Evolutionary conservation across 164 flowering plant genomes (phyloP), one percentile per base, ranked within the genome.

Genomic region (Aristolochia fimbriata): DNA sequence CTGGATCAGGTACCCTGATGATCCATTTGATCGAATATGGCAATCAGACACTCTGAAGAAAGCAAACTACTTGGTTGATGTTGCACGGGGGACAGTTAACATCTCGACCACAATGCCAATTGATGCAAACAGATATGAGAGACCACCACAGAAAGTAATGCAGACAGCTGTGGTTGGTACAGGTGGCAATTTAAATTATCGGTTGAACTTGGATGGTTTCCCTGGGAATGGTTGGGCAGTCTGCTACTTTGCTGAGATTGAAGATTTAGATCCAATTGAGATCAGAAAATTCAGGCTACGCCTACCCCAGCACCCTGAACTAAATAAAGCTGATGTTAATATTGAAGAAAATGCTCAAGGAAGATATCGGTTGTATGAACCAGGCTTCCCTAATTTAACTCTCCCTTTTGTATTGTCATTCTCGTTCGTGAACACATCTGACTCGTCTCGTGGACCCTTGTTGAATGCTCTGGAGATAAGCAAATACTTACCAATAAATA

Each of bases 161-260:
- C 99, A 94, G 74, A 90, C 99, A 37, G 99, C 99, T 66, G 97
- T 91, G n/a, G 91, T 94, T 50, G 97, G 99, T 47, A 82, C 76
- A 61, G 80, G 81, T 60, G 99, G 99, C 55, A 63, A 83, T 48
- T 59, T 94, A 59, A 83, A 91, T 57, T 94, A 94, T 65, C 88
- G 99, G 19, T 60, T 94, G 77, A 87, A 88, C 73, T 80, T 94
- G 72, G 87, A 91, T 49, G 99, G 93, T 22, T 94, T 94, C 74
- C 99, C 97, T 43, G 96, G 91, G 56, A 74, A 37, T 73, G 97
- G 97, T 13, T 94, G 99, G 99, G 99, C 99, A n/a, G 65, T 73
- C 67, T 69, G 85, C 4, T 91, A 94, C 69, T 87, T 94, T 61
- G 88, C 97, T 9, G 99, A 94, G 75, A 85, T 94, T 64, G 97